phyloP scores from a whole-genome alignment of 2,329 filamentous ascomycete species.

The Fusarium irregulare region DNA sequence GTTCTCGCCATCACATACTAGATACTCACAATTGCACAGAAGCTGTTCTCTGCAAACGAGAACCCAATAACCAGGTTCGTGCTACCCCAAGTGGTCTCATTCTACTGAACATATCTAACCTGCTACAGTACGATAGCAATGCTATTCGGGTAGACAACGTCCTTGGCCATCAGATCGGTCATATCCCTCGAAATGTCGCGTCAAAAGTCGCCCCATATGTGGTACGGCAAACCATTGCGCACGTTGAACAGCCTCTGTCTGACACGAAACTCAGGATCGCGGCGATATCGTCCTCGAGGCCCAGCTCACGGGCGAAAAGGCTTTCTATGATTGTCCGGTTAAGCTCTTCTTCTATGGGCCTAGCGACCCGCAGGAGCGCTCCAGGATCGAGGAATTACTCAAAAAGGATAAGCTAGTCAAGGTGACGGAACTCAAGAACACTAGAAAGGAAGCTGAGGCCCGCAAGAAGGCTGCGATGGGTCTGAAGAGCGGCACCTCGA shows the following conservation, averaged over 20 bases:
- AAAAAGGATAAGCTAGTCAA: slow-evolving; percentile 73
- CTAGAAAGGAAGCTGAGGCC: slow-evolving; percentile 64
- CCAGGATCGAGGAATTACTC: slow-evolving; percentile 69
- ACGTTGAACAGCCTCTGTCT: slow-evolving; percentile 9
- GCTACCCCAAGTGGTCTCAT: slow-evolving; percentile 17
- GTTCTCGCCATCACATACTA: not conserved
- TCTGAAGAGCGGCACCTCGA: slow-evolving; percentile 54
- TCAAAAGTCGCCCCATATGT: slow-evolving; percentile 80
- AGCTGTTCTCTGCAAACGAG: slow-evolving; percentile 70
- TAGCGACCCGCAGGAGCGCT: slow-evolving; percentile 62
- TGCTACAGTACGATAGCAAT: slow-evolving; percentile 71
- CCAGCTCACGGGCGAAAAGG: slow-evolving; percentile 73
- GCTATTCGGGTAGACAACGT: slow-evolving; percentile 85
- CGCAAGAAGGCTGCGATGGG: slow-evolving; percentile 58
- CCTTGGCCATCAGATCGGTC: slow-evolving; percentile 79
- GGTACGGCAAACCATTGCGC: slow-evolving; percentile 54
- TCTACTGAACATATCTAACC: slow-evolving; percentile 11
- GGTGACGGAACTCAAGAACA: slow-evolving; percentile 66
- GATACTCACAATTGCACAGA: slow-evolving; percentile 50
- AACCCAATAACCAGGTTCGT: slow-evolving; percentile 70
- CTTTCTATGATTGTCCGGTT: slow-evolving; percentile 77
- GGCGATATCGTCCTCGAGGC: slow-evolving; percentile 74
- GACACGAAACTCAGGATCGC: slow-evolving; percentile 59
- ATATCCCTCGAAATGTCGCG: slow-evolving; percentile 75
- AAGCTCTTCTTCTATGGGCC: slow-evolving; percentile 77